Percentiles rank a stretch among this genome's conserved stretches.
Conservation (phyloP, 345 rosid genomes). For the Linum trigynum region DNA sequence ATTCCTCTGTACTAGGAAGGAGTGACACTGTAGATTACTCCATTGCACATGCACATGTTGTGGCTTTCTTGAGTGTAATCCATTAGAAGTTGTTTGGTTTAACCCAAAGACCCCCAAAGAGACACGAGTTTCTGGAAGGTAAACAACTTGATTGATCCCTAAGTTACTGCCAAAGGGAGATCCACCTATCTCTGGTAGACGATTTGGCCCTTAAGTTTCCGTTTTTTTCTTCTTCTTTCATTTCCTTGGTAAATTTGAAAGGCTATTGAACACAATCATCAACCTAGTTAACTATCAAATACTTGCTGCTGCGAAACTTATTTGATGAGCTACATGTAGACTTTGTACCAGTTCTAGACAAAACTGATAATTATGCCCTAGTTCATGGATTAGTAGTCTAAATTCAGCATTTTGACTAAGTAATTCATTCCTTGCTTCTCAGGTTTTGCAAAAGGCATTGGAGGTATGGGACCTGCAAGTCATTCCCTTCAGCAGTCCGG, state of each 20-base stretch:
- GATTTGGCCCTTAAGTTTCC: not conserved
- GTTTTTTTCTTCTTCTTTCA: not conserved
- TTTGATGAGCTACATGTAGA: too few relatives aligned
- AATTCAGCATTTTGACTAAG: not conserved
- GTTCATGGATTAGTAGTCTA: not conserved
- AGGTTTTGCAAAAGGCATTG: constrained; percentile 91
- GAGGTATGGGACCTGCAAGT: constrained; percentile 91
- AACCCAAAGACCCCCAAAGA: too few relatives aligned
- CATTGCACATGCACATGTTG: not conserved
- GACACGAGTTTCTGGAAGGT: not conserved
- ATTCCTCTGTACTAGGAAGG: not conserved
- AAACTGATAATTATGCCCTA: not conserved
- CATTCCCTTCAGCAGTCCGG: constrained; percentile 78
- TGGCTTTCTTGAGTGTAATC: not conserved
- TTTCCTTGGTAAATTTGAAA: not conserved
- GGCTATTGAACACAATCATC: not conserved
- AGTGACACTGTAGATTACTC: not conserved
- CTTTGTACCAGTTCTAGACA: not conserved
- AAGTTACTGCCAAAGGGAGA: not conserved
- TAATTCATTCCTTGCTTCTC: constrained; percentile 10
- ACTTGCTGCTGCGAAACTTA: not conserved
- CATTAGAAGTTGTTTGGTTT: not conserved
- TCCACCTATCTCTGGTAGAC: not conserved
- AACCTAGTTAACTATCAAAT: not conserved
- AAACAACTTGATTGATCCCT: not conserved